A percentile compares a stretch with the other conserved stretches of the same genome.
phyloP scores from a whole-genome alignment of 495 filamentous ascomycete genomes.

The Tuber brumale region DNA sequence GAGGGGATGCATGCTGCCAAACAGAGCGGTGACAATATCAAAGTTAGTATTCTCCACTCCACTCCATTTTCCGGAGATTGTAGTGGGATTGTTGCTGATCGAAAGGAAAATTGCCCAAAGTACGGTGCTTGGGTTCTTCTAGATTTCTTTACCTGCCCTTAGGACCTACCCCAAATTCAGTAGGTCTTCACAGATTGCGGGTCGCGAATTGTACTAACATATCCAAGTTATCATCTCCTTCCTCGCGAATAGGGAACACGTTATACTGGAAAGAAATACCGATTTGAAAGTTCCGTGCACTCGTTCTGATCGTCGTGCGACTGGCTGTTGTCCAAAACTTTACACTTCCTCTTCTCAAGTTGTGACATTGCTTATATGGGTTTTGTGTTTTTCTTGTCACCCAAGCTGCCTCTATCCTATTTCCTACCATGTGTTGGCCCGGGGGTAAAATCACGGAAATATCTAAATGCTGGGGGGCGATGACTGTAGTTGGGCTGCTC shows the following conservation, averaged over 20 bases:
- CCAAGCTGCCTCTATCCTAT: too few relatives aligned
- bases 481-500: too few relatives aligned
- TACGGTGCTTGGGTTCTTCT: not conserved
- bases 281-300: too few relatives aligned
- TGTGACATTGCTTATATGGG: too few relatives aligned
- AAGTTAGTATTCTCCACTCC: not conserved
- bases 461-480: rapidly evolving
- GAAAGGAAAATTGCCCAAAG: not conserved
- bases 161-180: not conserved
- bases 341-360: too few relatives aligned
- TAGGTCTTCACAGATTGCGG: not conserved
- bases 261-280: too few relatives aligned
- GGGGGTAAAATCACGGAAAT: too few relatives aligned
- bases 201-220: not conserved
- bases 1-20: not conserved
- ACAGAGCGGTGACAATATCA: not conserved
- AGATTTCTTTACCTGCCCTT: not conserved
- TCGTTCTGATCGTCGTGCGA: too few relatives aligned
- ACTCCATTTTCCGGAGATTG: not conserved
- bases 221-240: not conserved
- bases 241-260: not conserved
- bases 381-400: too few relatives aligned
- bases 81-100: not conserved
- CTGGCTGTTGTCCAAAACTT: too few relatives aligned
- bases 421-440: too few relatives aligned